Evolutionary conservation across 2,329 filamentous ascomycete species (phyloP).

Genomic region (Aspergillus japonicus): DNA sequence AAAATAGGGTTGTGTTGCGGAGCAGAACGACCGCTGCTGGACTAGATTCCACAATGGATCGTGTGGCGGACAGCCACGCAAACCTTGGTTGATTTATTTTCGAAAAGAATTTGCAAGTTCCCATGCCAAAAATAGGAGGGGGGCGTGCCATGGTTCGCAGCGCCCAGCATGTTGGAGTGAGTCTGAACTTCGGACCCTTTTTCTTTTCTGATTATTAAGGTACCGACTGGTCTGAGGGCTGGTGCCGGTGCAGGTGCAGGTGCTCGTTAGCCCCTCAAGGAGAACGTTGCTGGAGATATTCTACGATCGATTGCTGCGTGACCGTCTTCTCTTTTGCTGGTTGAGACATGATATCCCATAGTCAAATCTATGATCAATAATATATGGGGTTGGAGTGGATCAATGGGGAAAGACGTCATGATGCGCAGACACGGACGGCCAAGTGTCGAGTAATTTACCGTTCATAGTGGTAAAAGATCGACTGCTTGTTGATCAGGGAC

Average conservation of each 20-base stretch:
- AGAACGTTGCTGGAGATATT: neutral
- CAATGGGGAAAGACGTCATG: constrained; percentile 7
- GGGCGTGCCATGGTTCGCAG: constrained; percentile 7
- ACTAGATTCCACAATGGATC: neutral
- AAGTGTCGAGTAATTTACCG: neutral
- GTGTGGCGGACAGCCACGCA: constrained; percentile 1
- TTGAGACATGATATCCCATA: neutral
- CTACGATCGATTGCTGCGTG: neutral
- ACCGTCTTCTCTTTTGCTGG: neutral
- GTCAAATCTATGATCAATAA: neutral
- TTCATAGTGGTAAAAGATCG: neutral
- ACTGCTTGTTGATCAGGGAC: constrained; percentile 4
- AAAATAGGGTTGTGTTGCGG: neutral
- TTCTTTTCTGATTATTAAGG: neutral
- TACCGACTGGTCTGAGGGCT: neutral
- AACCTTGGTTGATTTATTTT: constrained; percentile 2
- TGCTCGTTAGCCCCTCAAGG: neutral
- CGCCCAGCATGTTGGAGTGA: neutral
- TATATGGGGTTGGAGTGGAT: constrained; percentile 1
- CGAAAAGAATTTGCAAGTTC: constrained; percentile 2
- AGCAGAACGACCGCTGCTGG: neutral
- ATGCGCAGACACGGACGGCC: constrained; percentile 7
- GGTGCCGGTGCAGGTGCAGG: neutral
- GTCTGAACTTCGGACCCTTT: neutral
- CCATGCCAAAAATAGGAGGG: constrained; percentile 17